Percentiles rank a stretch among this genome's conserved stretches.
Evolutionary conservation across 2,329 filamentous ascomycete species (phyloP).

Genomic region (Ophiocordyceps camponoti-saundersi): DNA sequence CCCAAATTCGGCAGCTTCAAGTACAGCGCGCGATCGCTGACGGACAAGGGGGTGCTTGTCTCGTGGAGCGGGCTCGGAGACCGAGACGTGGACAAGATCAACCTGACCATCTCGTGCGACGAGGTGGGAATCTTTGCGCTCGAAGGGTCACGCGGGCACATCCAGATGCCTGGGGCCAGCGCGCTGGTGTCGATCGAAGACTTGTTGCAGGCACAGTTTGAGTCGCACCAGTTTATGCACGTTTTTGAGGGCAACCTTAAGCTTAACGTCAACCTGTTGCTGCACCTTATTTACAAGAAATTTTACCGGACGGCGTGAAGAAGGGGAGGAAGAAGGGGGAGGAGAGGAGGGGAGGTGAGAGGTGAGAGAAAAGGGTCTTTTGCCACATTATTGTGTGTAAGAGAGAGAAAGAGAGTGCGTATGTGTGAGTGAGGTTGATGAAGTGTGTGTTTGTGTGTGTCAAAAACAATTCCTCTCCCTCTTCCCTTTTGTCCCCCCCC

Average conservation of each 20-base stretch:
- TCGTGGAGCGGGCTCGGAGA: constrained; percentile 76
- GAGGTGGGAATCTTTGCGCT: constrained; percentile 87
- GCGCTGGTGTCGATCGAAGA: constrained; percentile 83
- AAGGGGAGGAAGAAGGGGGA: not conserved
- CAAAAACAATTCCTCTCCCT: not conserved
- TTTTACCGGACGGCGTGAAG: constrained; percentile 63
- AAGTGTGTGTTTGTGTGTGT: too few relatives aligned
- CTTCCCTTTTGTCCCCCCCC: not conserved
- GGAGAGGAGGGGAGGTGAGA: too few relatives aligned
- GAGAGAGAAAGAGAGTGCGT: too few relatives aligned
- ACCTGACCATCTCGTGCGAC: constrained; percentile 87
- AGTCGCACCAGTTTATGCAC: constrained; percentile 90
- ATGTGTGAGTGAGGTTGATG: too few relatives aligned
- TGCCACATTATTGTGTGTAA: too few relatives aligned
- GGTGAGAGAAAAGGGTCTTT: too few relatives aligned
- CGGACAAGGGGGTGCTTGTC: constrained; percentile 87
- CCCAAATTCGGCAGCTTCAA: constrained; percentile 98
- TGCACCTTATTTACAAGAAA: constrained; percentile 97
- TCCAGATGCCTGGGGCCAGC: constrained; percentile 89
- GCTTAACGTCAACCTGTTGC: constrained; percentile 88
- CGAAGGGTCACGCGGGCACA: constrained; percentile 77
- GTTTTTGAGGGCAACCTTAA: constrained; percentile 74
- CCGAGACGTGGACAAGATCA: constrained; percentile 75
- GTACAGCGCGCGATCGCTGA: constrained; percentile 77
- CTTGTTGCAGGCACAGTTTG: constrained; percentile 88